Evolutionary conservation across 2,329 filamentous ascomycete genomes (phyloP).

Genomic region (Ascochyta clinopodiicola): DNA sequence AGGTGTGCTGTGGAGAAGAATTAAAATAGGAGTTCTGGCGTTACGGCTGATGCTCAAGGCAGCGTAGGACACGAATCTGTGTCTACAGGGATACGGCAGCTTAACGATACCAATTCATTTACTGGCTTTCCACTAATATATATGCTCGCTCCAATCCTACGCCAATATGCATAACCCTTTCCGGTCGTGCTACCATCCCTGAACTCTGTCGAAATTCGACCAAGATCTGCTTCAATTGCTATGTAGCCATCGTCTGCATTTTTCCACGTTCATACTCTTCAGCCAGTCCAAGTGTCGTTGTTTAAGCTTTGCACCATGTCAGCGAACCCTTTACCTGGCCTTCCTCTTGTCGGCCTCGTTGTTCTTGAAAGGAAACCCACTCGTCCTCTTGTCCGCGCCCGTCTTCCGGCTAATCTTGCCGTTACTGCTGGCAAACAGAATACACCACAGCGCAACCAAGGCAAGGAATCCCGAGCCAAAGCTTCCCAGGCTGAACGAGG

Average conservation of each 20-base stretch:
- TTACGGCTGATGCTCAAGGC: not conserved
- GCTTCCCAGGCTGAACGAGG: slow-evolving; percentile 67
- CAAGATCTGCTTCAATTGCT: not conserved
- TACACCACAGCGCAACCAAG: slow-evolving; percentile 69
- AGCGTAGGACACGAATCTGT: not conserved
- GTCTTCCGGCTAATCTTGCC: slow-evolving; percentile 67
- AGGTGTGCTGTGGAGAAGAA: too few relatives aligned
- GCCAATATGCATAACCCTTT: not conserved
- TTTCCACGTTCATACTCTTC: not conserved
- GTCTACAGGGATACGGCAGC: not conserved
- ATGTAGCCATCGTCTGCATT: not conserved
- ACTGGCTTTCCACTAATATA: slow-evolving; percentile 9
- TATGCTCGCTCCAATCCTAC: slow-evolving; percentile 5
- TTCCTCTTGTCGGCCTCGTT: slow-evolving; percentile 61
- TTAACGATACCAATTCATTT: slow-evolving; percentile 28
- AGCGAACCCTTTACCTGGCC: slow-evolving; percentile 27
- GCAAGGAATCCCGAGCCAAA: slow-evolving; percentile 64
- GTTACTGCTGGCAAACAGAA: slow-evolving; percentile 63
- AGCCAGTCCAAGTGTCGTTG: not conserved
- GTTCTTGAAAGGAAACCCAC: slow-evolving; percentile 71
- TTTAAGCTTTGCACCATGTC: not conserved
- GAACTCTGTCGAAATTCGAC: not conserved
- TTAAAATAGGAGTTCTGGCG: slow-evolving; percentile 2
- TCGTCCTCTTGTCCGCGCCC: slow-evolving; percentile 70
- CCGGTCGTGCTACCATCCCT: not conserved